Evolutionary conservation across 768 basidiomycete genomes (phyloP).

Genomic region (Russula compacta): DNA sequence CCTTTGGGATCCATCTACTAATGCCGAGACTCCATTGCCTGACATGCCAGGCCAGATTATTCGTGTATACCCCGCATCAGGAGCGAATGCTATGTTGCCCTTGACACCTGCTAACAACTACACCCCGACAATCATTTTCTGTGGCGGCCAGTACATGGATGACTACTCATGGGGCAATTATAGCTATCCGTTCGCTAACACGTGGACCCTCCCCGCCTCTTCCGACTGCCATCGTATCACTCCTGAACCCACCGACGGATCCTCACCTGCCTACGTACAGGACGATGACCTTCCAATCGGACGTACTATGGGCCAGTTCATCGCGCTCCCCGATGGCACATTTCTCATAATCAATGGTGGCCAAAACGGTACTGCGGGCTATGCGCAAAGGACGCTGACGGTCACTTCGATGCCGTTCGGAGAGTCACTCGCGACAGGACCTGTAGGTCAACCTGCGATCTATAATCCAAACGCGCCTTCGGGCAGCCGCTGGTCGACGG

Average conservation of each 20-base stretch:
- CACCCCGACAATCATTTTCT: constrained; percentile 78
- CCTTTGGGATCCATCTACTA: constrained; percentile 44
- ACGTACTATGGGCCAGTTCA: constrained; percentile 89
- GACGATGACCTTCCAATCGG: constrained; percentile 70
- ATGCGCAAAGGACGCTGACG: constrained; percentile 41
- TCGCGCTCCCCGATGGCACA: constrained; percentile 70
- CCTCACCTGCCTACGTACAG: constrained; percentile 47
- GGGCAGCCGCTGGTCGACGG: constrained; percentile 68
- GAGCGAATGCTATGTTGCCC: constrained; percentile 86
- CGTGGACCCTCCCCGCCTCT: constrained; percentile 63
- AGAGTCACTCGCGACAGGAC: constrained; percentile 70
- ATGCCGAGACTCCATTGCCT: constrained; percentile 56
- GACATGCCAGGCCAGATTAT: constrained; percentile 65
- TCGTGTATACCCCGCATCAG: constrained; percentile 80
- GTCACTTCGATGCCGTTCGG: constrained; percentile 53
- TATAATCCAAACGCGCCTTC: constrained; percentile 68
- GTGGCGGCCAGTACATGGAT: constrained; percentile 78
- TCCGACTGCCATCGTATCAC: constrained; percentile 74
- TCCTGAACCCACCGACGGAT: constrained; percentile 71
- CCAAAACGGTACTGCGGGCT: constrained; percentile 82
- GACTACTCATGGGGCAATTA: constrained; percentile 71
- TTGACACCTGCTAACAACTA: constrained; percentile 86
- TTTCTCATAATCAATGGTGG: constrained; percentile 81
- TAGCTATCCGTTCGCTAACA: constrained; percentile 60
- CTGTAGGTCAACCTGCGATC: constrained; percentile 69